phyloP scores from a whole-genome alignment of 192 early-diverging fungal genomes.

The Globomyces pollinis-pini region DNA sequence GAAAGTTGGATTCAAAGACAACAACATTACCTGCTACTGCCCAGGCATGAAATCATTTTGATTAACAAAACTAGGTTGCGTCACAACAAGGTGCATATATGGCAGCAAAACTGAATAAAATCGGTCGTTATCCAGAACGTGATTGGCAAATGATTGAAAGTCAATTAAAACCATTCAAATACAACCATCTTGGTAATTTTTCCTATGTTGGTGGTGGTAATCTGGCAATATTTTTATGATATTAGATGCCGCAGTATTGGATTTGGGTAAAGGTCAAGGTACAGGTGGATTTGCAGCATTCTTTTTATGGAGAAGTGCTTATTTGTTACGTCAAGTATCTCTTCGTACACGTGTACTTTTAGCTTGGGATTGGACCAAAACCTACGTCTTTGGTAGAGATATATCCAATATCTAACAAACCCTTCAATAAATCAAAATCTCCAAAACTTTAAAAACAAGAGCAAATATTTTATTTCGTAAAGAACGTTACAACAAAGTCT shows the following conservation, averaged over 20 bases:
- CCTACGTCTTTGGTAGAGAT: slow-evolving; percentile 22
- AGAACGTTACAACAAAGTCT: no score
- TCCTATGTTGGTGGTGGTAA: slow-evolving; percentile 30
- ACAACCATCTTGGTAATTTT: slow-evolving; percentile 32
- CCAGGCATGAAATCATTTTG: no score
- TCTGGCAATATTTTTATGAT: neutral
- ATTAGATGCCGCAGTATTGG: slow-evolving; percentile 22
- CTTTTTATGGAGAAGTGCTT: slow-evolving; percentile 33
- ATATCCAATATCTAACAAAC: slow-evolving; percentile 15
- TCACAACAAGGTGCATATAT: slow-evolving; percentile 31
- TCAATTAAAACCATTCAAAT: slow-evolving; percentile 16
- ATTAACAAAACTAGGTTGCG: slow-evolving; percentile 21
- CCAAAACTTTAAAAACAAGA: no score
- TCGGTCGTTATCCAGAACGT: neutral
- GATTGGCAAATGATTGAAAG: slow-evolving; percentile 2
- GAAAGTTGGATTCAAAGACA: slow-evolving; percentile 24
- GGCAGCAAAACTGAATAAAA: slow-evolving; percentile 21
- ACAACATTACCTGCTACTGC: slow-evolving; percentile 37
- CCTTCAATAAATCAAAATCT: no score
- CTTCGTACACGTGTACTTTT: slow-evolving; percentile 28
- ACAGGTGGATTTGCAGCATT: slow-evolving; percentile 14
- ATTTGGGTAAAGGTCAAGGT: slow-evolving; percentile 14
- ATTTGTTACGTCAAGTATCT: slow-evolving; percentile 32
- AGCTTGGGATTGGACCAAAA: slow-evolving; percentile 35
- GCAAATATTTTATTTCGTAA: no score